phyloP scores from a whole-genome alignment of 2,329 filamentous ascomycete species.

The Ambrosiella cleistominuta region DNA sequence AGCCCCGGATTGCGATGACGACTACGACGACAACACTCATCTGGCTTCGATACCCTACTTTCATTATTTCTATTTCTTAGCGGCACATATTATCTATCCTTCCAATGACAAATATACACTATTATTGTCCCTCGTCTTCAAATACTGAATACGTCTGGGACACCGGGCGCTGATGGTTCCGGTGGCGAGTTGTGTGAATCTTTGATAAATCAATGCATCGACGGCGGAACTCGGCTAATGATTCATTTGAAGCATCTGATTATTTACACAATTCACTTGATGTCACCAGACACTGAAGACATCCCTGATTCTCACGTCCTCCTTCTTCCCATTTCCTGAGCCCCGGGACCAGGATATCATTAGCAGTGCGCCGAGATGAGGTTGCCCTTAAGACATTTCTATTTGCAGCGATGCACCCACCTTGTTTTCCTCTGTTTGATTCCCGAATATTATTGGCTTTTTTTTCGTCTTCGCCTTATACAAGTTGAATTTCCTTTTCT shows the following conservation, averaged over 20 bases:
- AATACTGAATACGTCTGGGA: not conserved
- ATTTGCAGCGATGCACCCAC: no score
- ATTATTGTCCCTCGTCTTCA: not conserved
- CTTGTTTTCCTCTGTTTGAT: no score
- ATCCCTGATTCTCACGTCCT: not conserved
- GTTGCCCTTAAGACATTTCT: not conserved
- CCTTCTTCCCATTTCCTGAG: not conserved
- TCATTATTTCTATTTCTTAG: slow-evolving; percentile 4
- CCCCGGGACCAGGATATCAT: not conserved
- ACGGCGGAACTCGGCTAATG: no score
- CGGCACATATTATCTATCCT: slow-evolving; percentile 10
- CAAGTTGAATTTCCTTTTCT: no score
- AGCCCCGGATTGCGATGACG: slow-evolving; percentile 13
- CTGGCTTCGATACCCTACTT: slow-evolving; percentile 13
- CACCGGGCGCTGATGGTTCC: not conserved
- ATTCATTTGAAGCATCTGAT: no score
- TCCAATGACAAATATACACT: slow-evolving; percentile 1
- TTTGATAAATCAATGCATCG: no score
- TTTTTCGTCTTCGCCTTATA: no score
- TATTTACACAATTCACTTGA: not conserved
- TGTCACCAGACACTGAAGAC: not conserved
- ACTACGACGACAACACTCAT: slow-evolving; percentile 11
- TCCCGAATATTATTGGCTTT: no score
- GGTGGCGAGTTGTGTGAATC: not conserved
- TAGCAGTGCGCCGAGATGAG: not conserved